Base-by-base conservation (phyloP, 257 asterid genomes). In the Rhazya stricta region DNA sequence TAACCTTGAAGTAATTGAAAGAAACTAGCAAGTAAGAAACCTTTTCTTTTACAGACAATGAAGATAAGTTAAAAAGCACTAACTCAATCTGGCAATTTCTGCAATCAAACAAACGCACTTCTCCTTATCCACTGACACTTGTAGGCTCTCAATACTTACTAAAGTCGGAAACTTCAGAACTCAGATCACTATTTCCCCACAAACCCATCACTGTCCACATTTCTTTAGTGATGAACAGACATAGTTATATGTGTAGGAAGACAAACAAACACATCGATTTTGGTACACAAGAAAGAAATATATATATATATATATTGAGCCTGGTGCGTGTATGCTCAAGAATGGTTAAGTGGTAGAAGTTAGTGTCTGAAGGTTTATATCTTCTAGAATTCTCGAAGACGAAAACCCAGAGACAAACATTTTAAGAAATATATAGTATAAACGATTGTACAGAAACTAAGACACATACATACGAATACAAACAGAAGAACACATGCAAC, bases 331-430 rank as follows among this genome's bases (percentile, higher is more conserved):
- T 72, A 29, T 60, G 30, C 42, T 45, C 23, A 75, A 54, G 74
- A 39, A 48, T 41, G 74, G 46, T 67, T 56, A 69, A 62, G 68
- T 36, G 25, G 50, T 30, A n/a, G 66, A 82, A 80, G 79, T 84
- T 87, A 85, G 81, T 85, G 86, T 82, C 79, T 75, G 50, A 90
- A 88, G 88, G 84, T 77, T 87, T 43, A 81, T 80, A 85, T 81
- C 51, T 69, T 78, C 79, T 83, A 82, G 71, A 79, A 80, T 53
- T 36, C 91, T 83, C 83, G 75, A 76, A 84, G 69, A 79, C 74
- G 78, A 76, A 67, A 79, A 72, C 71, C 19, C 61, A 66, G 72
- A 71, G 71, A 53, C 48, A 50, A 62, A 37, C 12, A 56, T 29
- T n/a, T 62, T 32, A 42, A 69, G n/a, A n/a, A 69, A 43, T 69